Evolutionary conservation across 202 grass and related monocot species (phyloP).

Genomic region (Setaria viridis): DNA sequence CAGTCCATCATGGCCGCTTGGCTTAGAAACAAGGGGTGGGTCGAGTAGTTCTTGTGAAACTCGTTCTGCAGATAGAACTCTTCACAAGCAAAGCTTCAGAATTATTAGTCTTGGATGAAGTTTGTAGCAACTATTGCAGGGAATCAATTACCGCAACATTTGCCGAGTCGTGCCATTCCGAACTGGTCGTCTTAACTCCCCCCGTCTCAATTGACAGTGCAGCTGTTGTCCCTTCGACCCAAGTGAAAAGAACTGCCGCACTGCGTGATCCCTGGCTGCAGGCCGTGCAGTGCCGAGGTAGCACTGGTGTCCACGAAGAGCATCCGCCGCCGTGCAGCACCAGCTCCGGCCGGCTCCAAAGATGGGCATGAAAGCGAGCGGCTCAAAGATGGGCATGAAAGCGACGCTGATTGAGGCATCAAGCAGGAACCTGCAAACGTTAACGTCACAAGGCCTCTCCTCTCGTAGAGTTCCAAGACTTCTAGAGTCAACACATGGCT

Average conservation of each 20-base stretch:
- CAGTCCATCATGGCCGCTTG: not conserved
- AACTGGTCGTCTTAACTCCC: no score
- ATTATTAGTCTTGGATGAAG: not conserved
- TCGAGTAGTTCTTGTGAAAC: not conserved
- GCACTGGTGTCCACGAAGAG: not conserved
- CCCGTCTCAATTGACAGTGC: no score
- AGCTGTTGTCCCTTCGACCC: no score
- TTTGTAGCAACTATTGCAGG: not conserved
- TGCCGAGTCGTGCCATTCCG: no score
- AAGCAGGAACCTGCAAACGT: not conserved
- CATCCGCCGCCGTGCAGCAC: not conserved
- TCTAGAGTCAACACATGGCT: not conserved
- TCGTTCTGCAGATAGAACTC: not conserved
- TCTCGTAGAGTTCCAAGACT: not conserved
- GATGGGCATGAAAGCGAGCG: not conserved
- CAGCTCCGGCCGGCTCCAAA: not conserved
- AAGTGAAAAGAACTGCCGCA: no score
- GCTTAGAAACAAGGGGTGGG: not conserved
- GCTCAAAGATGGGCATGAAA: not conserved
- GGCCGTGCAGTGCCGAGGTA: not conserved
- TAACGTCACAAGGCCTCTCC: not conserved
- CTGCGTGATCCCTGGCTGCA: not conserved
- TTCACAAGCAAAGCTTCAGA: not conserved
- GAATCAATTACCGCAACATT: not conserved
- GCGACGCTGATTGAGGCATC: not conserved